These are phyloP conservation scores for Penicillium aurantiogriseum DNA, from an alignment of 2,329 filamentous ascomycete species.

Conservation along the genomic window DNA sequence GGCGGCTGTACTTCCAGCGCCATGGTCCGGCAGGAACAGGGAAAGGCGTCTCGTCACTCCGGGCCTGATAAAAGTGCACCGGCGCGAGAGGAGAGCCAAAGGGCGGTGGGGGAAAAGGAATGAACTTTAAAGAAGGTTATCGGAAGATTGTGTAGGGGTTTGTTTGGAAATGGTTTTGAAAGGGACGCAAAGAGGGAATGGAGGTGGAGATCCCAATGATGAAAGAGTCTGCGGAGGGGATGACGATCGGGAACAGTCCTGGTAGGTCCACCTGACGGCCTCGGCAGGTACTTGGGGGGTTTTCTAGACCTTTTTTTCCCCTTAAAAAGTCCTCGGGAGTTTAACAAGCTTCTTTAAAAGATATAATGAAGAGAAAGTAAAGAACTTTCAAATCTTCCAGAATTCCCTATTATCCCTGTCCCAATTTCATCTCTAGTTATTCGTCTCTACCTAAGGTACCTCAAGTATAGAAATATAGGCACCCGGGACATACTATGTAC, in stretches of 20 bases:
- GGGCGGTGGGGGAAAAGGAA: background rate
- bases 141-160: conserved; percentile 11
- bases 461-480: background rate
- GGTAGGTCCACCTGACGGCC: conserved; percentile 33
- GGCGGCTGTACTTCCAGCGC: conserved; percentile 49
- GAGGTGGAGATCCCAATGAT: conserved; percentile 22
- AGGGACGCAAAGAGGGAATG: conserved; percentile 13
- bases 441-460: background rate
- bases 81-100: conserved; percentile 30
- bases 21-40: conserved; percentile 42
- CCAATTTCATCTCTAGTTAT: background rate
- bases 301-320: background rate
- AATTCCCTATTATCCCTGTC: background rate
- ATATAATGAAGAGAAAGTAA: conserved; percentile 17
- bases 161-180: conserved; percentile 16
- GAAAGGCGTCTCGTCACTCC: conserved; percentile 41
- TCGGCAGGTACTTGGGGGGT: conserved; percentile 21
- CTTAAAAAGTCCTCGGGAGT: conserved; percentile 2
- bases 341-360: conserved; percentile 1
- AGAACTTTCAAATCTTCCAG: conserved; percentile 6
- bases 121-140: conserved; percentile 10
- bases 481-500: background rate
- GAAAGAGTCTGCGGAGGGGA: conserved; percentile 28
- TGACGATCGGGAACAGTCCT: conserved; percentile 19
- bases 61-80: conserved; percentile 36